phyloP scores from a whole-genome alignment of 148 eudicot species.

The Pharnaceum exiguum region DNA sequence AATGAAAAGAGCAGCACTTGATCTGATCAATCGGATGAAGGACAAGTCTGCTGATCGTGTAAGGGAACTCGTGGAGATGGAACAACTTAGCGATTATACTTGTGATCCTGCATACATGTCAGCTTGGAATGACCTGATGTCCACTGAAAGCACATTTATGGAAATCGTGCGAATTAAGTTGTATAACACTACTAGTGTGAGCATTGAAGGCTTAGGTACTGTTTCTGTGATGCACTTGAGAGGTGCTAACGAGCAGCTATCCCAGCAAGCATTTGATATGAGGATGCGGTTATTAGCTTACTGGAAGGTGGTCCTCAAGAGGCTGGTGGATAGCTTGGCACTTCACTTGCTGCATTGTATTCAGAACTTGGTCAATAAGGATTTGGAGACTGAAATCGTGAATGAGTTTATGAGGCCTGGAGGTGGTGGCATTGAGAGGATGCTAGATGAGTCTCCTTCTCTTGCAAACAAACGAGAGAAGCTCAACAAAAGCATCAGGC shows the following conservation, averaged over 20 bases:
- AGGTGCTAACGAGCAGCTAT: neutral
- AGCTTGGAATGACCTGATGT: constrained; percentile 25
- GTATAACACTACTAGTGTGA: neutral
- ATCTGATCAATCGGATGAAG: constrained; percentile 25
- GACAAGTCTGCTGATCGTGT: constrained; percentile 15
- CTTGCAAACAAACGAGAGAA: constrained; percentile 34
- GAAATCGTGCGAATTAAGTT: neutral
- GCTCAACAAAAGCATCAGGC: constrained; percentile 41
- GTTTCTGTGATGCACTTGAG: constrained; percentile 26
- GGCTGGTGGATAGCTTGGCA: constrained; percentile 45
- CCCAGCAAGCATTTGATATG: constrained; percentile 19
- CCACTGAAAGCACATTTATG: neutral
- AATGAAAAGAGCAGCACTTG: constrained; percentile 15
- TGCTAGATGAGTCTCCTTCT: constrained; percentile 47
- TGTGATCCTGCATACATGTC: constrained; percentile 33
- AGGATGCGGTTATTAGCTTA: constrained; percentile 30
- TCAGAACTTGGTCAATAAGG: constrained; percentile 35
- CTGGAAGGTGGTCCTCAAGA: constrained; percentile 45
- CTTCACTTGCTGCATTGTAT: constrained; percentile 38
- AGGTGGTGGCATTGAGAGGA: constrained; percentile 37
- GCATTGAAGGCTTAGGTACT: constrained; percentile 19
- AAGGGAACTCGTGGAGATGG: constrained; percentile 37
- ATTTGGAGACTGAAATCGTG: constrained; percentile 33
- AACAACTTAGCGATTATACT: constrained; percentile 32
- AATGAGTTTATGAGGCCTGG: constrained; percentile 31